A percentile compares a stretch with the other conserved stretches of the same genome.
phyloP scores from a whole-genome alignment of 2,329 filamentous ascomycete genomes.

The Mycosphaerelloides madeirae region DNA sequence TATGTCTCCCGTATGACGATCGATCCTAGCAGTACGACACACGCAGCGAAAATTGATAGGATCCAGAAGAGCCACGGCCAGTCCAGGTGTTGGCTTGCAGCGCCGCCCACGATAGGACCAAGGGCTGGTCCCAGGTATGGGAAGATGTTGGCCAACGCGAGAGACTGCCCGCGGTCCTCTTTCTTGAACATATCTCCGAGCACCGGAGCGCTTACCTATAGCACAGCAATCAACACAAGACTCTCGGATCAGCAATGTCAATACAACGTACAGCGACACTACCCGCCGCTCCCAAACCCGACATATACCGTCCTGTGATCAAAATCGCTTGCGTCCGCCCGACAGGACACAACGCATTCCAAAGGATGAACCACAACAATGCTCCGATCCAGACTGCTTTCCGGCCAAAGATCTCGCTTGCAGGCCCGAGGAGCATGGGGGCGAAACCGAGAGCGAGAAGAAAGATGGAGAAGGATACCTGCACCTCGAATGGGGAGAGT shows the following conservation, averaged over 20 bases:
- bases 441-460: background rate
- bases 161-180: background rate
- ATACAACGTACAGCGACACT: background rate
- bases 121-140: background rate
- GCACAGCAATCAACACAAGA: background rate
- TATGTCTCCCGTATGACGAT: too few species aligned
- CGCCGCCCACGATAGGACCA: background rate
- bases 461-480: background rate
- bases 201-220: background rate
- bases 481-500: background rate
- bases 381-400: background rate
- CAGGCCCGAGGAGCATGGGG: background rate
- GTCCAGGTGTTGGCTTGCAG: background rate
- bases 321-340: background rate
- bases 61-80: too few species aligned
- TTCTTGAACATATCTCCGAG: background rate
- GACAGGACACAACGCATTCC: background rate
- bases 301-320: background rate
- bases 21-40: too few species aligned
- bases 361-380: background rate
- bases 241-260: background rate
- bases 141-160: background rate
- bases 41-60: too few species aligned
- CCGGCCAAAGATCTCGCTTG: background rate
- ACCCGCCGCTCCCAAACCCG: background rate